Conservation (phyloP, 306 rosid species). For the Quercus wislizeni region DNA sequence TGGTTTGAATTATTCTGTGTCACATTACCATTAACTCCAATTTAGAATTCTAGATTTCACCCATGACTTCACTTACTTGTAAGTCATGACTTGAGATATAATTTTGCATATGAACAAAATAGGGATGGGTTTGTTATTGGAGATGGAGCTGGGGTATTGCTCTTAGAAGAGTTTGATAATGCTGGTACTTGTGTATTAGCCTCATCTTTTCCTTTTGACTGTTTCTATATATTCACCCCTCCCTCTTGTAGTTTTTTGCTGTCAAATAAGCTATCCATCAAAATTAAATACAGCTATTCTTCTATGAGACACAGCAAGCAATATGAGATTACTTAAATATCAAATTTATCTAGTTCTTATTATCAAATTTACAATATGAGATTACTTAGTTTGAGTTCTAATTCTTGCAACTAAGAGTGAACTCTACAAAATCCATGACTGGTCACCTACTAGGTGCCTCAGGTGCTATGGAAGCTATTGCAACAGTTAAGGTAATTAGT, state of each 20-base stretch:
- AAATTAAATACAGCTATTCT: not conserved
- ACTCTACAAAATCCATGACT: slow-evolving; percentile 94
- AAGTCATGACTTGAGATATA: not conserved
- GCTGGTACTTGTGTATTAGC: not conserved
- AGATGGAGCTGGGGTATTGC: slow-evolving; percentile 95
- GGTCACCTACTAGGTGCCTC: slow-evolving; percentile 98
- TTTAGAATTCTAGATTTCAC: not conserved
- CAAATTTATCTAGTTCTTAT: not conserved
- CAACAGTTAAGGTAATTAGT: slow-evolving; percentile 71
- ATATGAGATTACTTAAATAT: not conserved
- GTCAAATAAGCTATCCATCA: not conserved
- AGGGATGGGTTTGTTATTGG: slow-evolving; percentile 99
- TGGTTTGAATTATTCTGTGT: too few relatives aligned
- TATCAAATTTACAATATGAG: not conserved
- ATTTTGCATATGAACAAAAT: slow-evolving; percentile 52
- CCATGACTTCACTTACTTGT: not conserved
- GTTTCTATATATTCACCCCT: not conserved
- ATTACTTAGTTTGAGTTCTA: slow-evolving; percentile 18
- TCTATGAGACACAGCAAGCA: not conserved
- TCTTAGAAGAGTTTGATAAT: slow-evolving; percentile 59
- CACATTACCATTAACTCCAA: too few relatives aligned
- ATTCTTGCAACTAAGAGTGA: slow-evolving; percentile 61
- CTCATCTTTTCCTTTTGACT: not conserved
- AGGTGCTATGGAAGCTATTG: slow-evolving; percentile 96
- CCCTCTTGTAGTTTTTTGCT: not conserved